Base-by-base conservation (phyloP, 805 yeast genomes). In the Cyberlindnera galapagoensis region DNA sequence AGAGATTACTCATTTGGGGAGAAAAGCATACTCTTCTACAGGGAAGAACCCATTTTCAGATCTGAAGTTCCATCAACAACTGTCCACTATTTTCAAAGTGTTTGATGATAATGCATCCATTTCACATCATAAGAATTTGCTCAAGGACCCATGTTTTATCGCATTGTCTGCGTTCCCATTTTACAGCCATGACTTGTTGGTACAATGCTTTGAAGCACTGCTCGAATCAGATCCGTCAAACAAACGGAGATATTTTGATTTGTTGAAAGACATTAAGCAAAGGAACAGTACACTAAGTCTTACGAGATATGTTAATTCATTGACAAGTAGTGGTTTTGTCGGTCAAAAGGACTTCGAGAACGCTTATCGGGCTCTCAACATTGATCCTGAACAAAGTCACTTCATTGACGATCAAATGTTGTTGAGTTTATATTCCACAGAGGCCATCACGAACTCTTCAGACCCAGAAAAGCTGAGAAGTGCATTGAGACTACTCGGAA, bases 181-280 rank as follows among this genome's bases (percentile, higher is more conserved):
- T 40, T 76, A 74, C 47, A 44, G 62, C 17, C 80, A 75, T 39
- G 60, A 64, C 12, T 52, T 62, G 20, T 58, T 81, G 9, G 61
- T 65, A 10, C 57, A 58, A 13, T 63, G 73, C 24, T 81, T 69
- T 47, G 63, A 67, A 14, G 48, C 52, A 0, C 63, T 67, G 33
- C 44, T 52, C 4, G 31, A 39, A 0, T 35, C 61, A 30, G 84
- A 80, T 49, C 65, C 71, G 0, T 49, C 42, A 0, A 59, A 65
- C 28, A 40, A 50, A 2, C 75, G 81, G 1, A 52, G 59, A 21
- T 79, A 77, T 42, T 68, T 74, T 43, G 87, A 81, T 49, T 70
- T 80, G 0, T 51, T 81, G 21, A 59, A 55, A 6, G 66, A 56
- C 24, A 59, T 80, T 23, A 69, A 80, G 0, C 64, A 68, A n/a